Evolutionary conservation across 78 protist species (phyloP).

Genomic region (Dictyostelium capitatum): DNA sequence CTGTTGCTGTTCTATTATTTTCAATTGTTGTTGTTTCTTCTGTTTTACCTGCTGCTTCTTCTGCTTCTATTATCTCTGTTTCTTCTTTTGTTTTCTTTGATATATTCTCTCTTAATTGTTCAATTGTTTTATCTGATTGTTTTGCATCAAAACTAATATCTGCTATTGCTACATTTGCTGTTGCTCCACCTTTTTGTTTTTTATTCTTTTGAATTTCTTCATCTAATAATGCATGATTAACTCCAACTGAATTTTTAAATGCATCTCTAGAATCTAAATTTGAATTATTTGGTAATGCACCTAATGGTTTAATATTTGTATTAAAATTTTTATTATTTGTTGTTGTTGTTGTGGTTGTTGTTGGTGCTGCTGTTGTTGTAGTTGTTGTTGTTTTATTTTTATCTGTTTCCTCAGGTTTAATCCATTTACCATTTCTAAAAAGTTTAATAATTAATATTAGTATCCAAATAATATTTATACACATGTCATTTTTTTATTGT

Average conservation of each 20-base stretch:
- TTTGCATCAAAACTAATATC: slow-evolving; percentile 49
- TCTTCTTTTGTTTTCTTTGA: not conserved
- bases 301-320: slow-evolving; percentile 15
- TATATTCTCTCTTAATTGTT: not conserved
- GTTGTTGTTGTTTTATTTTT: not conserved
- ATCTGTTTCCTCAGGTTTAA: slow-evolving; percentile 12
- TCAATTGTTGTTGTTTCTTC: not conserved
- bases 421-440: slow-evolving; percentile 54
- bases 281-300: slow-evolving; percentile 12
- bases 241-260: slow-evolving; percentile 10
- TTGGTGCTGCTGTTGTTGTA: not conserved
- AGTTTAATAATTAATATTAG: too few species aligned
- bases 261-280: not conserved
- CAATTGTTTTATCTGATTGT: slow-evolving; percentile 7
- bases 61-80: not conserved
- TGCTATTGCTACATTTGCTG: not conserved
- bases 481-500: not conserved
- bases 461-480: not conserved
- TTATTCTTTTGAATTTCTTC: slow-evolving; percentile 51
- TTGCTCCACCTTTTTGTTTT: not conserved
- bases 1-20: slow-evolving; percentile 41
- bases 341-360: not conserved
- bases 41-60: not conserved
- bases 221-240: slow-evolving; percentile 33
- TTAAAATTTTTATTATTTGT: not conserved